Evolutionary conservation across 140 eudicot genomes (phyloP).

Genomic region (Stevia rebaudiana): DNA sequence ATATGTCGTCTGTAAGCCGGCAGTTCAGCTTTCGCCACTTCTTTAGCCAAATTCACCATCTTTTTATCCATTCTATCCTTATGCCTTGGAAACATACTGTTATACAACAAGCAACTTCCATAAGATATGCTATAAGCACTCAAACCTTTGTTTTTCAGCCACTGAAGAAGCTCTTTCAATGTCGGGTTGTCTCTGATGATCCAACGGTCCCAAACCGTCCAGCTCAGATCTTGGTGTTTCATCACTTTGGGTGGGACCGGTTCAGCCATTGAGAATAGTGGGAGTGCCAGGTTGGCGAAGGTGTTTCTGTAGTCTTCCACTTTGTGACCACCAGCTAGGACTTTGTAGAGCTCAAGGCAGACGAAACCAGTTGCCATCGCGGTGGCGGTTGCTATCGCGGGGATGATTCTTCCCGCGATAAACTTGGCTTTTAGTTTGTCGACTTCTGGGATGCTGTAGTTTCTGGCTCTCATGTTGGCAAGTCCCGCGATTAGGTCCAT

Average conservation of each 20-base stretch:
- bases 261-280: slow-evolving; percentile 80
- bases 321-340: slow-evolving; percentile 57
- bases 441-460: slow-evolving; percentile 81
- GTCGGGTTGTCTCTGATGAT: slow-evolving; percentile 58
- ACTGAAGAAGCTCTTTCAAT: slow-evolving; percentile 56
- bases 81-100: slow-evolving; percentile 70
- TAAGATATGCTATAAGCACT: slow-evolving; percentile 66
- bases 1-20: slow-evolving; percentile 57
- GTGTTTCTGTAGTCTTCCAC: slow-evolving; percentile 83
- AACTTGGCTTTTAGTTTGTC: slow-evolving; percentile 87
- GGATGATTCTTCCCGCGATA: slow-evolving; percentile 85
- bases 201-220: slow-evolving; percentile 96
- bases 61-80: slow-evolving; percentile 62
- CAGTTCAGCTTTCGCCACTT: slow-evolving; percentile 61
- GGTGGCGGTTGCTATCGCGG: slow-evolving; percentile 87
- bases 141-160: slow-evolving; percentile 65
- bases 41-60: slow-evolving; percentile 66
- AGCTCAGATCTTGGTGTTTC: slow-evolving; percentile 69
- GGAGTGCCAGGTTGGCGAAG: slow-evolving; percentile 81
- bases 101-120: slow-evolving; percentile 71
- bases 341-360: slow-evolving; percentile 83
- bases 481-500: slow-evolving; percentile 86
- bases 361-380: slow-evolving; percentile 91
- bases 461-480: slow-evolving; percentile 89
- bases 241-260: slow-evolving; percentile 83